Base-by-base conservation (phyloP, 2,329 filamentous ascomycete species). In the Cercospora brassicicola region DNA sequence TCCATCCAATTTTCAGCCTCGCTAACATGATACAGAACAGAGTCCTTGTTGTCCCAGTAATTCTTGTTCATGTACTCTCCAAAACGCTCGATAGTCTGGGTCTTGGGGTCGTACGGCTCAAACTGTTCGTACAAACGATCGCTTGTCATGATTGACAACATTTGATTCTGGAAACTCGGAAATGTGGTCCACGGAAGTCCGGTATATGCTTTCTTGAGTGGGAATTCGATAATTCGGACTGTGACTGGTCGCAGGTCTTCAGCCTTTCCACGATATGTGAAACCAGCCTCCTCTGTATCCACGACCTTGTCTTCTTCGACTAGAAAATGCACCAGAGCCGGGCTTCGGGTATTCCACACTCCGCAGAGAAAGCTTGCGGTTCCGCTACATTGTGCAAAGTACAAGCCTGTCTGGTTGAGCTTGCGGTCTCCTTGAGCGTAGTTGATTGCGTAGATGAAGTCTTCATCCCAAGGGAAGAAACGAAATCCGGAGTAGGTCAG, bases 71-170 rank as follows among this genome's bases (percentile, higher is more conserved):
- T 70, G 48, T 65, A 48, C 61, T 72, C 70, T 8, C 23, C 36
- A 53, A 70, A 72, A 20, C 66, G 68, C 11, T 20, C 36, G 20
- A 70, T 33, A 15, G 64, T 60, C 59, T 70, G 64, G 18, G 61
- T 18, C 57, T 64, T 59, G 7, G 20, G 20, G 9, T 71, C 18
- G 20, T 69, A 70, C 13, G 66, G 65, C 11, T 69, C 69, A 39
- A 71, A 71, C 13, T 72, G 71, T 31, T 71, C 67, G 59, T 69
- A 69, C n/a, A 70, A 36, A 11, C 62, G 39, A n/a, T 70, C 62
- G 5, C 68, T 62, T 3, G 71, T 64, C 62, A 70, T 71, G 7
- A 70, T 66, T 11, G 67, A 45, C 9, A 69, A 67, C 45, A 72
- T 62, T 31, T 72, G 71, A 15, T 69, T 66, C 51, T 67, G 42